A percentile compares a stretch with the other conserved stretches of the same genome.
These are phyloP conservation scores for Arthrinium phaeospermum DNA, from an alignment of 2,329 filamentous ascomycete species.

Conservation along the genomic window DNA sequence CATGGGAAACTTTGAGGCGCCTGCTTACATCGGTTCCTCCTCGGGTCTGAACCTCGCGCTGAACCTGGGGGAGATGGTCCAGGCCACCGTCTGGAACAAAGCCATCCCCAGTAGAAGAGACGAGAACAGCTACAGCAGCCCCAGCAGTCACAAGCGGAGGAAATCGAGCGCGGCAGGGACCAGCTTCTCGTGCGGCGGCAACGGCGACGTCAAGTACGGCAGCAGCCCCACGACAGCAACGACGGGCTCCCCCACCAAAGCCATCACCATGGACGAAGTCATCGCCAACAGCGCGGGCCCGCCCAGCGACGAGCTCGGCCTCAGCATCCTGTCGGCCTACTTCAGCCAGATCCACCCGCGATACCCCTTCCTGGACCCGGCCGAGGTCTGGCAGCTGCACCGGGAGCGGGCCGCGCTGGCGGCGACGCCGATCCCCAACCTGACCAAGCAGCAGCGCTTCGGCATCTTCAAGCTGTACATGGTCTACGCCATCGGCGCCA, in stretches of 20 bases:
- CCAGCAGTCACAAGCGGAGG: constrained; percentile 22
- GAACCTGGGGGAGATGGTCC: constrained; percentile 58
- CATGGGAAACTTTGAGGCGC: constrained; percentile 49
- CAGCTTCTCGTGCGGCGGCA: constrained; percentile 25
- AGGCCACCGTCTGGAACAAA: constrained; percentile 60
- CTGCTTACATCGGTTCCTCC: constrained; percentile 55
- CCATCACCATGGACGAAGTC: constrained; percentile 47
- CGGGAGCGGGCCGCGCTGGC: constrained; percentile 44
- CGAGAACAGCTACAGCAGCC: constrained; percentile 23
- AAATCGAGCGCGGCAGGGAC: neutral
- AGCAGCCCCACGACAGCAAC: neutral
- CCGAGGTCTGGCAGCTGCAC: constrained; percentile 51
- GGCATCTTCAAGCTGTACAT: constrained; percentile 58
- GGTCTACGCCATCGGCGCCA: constrained; percentile 57
- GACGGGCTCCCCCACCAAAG: constrained; percentile 20
- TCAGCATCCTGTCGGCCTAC: constrained; percentile 50
- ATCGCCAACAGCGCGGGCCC: constrained; percentile 50
- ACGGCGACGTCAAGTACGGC: constrained; percentile 38
- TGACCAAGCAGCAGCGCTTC: constrained; percentile 42
- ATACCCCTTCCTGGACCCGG: constrained; percentile 55
- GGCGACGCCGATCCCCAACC: constrained; percentile 43
- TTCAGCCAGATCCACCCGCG: constrained; percentile 51
- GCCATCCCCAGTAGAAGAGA: constrained; percentile 39
- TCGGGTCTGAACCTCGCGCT: constrained; percentile 55
- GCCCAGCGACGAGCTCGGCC: constrained; percentile 51